Base-by-base conservation (phyloP, 208 protist genomes). In the Phytomonas francai region DNA sequence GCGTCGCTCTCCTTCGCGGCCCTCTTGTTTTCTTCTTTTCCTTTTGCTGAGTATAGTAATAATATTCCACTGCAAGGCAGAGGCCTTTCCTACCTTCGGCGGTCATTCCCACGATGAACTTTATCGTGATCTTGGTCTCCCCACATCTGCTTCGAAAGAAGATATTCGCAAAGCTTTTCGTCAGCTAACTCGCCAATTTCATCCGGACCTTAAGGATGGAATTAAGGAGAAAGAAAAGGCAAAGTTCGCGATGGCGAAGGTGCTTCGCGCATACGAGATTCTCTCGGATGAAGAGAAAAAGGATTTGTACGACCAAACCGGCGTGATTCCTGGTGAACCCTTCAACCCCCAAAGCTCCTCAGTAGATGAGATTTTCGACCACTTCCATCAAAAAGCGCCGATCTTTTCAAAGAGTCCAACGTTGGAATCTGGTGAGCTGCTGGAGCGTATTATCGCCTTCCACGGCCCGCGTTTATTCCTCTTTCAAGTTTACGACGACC, bases 201-300 rank as follows among this genome's bases (percentile, higher is more conserved):
- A 97, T 74, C 93, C 93, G 27, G 93, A 97, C 65, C 45, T 92
- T n/a, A 93, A 97, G 63, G 87, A 95, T 11, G 81, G 74, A 28
- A 74, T 71, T 19, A 78, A 93, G 7, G 93, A 87, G 68, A 93
- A 94, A 78, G 89, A 94, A 59, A 68, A 42, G 31, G 93, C 93
- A 28, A 93, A 94, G 79, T 81, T 73, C 27, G 57, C 81, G 32
- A 97, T 96, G 88, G 74, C 81, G 63, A 84, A 85, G 67, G 78
- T 97, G 34, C 76, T 92, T 33, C 83, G 77, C 22, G 91, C 86
- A 25, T 93, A 93, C 74, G 83, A 89, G 57, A 71, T 96, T 22
- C 77, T 95, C 11, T 82, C 77, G 3, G 87, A 95, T 64, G 85
- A 83, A 31, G 71, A 72, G 31, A 84, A 92, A 77, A 75, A 79